These are phyloP conservation scores for Neopestalotiopsis sp. DNA, from an alignment of 2,329 filamentous ascomycete genomes.

Conservation along the genomic window DNA sequence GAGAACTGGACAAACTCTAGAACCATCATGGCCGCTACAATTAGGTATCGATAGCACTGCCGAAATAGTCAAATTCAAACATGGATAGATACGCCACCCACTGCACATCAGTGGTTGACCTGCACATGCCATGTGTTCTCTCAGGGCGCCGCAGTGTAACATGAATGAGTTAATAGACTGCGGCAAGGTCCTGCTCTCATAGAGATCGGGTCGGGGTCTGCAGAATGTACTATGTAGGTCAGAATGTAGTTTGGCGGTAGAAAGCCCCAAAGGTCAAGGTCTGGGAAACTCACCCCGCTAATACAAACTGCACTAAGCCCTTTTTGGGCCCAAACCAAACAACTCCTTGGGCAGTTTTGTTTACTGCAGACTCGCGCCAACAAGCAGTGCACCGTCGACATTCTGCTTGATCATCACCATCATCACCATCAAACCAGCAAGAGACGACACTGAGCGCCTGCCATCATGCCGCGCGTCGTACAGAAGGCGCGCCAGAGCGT, in stretches of 20 bases:
- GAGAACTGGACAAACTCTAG: no score
- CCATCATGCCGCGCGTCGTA: slow-evolving; percentile 62
- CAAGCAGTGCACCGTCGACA: background rate
- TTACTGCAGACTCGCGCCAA: slow-evolving; percentile 6
- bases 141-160: background rate
- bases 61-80: background rate
- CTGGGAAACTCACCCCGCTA: background rate
- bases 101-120: background rate
- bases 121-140: background rate
- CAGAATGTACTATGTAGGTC: background rate
- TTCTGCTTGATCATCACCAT: slow-evolving; percentile 24
- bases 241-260: background rate
- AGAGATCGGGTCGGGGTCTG: background rate
- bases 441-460: slow-evolving; percentile 13
- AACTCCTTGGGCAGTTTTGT: slow-evolving; percentile 11
- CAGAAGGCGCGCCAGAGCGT: slow-evolving; percentile 57
- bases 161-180: no score
- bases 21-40: no score
- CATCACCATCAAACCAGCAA: slow-evolving; percentile 26
- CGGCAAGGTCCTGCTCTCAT: no score
- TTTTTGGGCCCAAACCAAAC: slow-evolving; percentile 4
- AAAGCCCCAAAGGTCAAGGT: background rate
- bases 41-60: background rate
- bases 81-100: no score
- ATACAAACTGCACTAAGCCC: background rate